Base-by-base conservation (phyloP, 768 basidiomycete species). In the Naganishia vaughanmartiniae region DNA sequence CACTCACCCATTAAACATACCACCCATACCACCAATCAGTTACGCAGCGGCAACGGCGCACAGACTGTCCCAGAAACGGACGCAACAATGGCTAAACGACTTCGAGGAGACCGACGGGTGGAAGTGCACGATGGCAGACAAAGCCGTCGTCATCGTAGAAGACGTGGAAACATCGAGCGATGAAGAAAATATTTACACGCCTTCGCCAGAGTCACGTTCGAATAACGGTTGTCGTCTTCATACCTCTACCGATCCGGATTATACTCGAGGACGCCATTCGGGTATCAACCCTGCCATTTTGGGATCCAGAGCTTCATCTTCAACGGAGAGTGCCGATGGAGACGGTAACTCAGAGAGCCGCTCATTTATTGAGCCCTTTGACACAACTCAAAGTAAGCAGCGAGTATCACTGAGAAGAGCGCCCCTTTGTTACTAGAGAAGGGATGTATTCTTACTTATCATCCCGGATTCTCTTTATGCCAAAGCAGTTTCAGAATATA, bases 131-230 rank as follows among this genome's bases (percentile, higher is more conserved):
- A 42, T 24, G 33, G 31, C 60, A 0, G 33, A 24, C 15, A 24
- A 39, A 15, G 30, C 60, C 2, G 26, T 63, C 26, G 42, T 63
- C 31, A 14, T 45, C 24, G 60, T 63, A 6, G 60, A 63, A 30
- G 60, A 63, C 21, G 60, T 63, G 9, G 60, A 45, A 10, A 42
- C 30, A 26, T 63, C 60, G 39, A 63, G 60, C 30, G 60, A 63
- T n/a, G 60, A 63, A 26, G 60, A 63, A 21, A 26, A 26, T 3
- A 4, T 63, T 4, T 10, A 55, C 11, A 24, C 34, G 19, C 14
- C 26, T 26, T 15, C 24, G 1, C 26, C 14, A 24, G 24, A 7
- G 6, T 28, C 7, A 34, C 6, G 19, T 39, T n/a, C 24, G n/a
- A 24, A 7, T 3, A 51, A 51, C 4, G 21, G n/a, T 12, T n/a